Evolutionary conservation across 148 eudicot genomes (phyloP).

Genomic region (Cornus controversa): DNA sequence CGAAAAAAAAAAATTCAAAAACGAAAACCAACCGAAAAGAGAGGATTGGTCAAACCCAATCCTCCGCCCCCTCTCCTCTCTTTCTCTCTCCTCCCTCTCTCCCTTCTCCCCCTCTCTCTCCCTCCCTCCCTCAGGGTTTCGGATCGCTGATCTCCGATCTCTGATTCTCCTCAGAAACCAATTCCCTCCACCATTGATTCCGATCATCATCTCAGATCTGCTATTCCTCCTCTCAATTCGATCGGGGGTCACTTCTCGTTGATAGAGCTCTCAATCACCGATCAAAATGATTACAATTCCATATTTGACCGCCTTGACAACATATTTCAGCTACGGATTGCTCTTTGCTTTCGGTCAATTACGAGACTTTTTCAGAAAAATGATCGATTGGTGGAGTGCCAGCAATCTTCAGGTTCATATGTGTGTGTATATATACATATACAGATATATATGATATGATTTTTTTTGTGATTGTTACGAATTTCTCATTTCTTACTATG

Average conservation of each 20-base stretch:
- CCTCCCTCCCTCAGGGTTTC: neutral
- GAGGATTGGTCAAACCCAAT: slow-evolving; percentile 12
- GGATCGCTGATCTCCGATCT: slow-evolving; percentile 2
- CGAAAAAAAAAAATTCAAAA: neutral
- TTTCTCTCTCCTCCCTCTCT: neutral
- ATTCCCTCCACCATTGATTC: neutral
- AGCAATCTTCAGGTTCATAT: slow-evolving; percentile 52
- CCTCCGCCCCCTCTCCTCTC: neutral
- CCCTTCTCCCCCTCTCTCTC: neutral
- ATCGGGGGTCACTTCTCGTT: slow-evolving; percentile 4
- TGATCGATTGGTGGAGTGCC: slow-evolving; percentile 69
- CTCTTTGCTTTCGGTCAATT: slow-evolving; percentile 83
- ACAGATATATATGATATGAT: no score
- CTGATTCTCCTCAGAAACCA: neutral
- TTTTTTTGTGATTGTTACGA: neutral
- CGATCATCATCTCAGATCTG: neutral
- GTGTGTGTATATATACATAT: slow-evolving; percentile 20
- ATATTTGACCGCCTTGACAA: slow-evolving; percentile 84
- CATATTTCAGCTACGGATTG: slow-evolving; percentile 85
- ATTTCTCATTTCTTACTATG: neutral
- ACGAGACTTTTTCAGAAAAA: slow-evolving; percentile 73
- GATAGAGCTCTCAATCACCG: neutral
- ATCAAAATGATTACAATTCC: slow-evolving; percentile 83
- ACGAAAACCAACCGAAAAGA: neutral
- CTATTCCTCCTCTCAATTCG: neutral